A percentile compares a stretch with the other conserved stretches of the same genome.
Evolutionary conservation across 768 basidiomycete species (phyloP).

Genomic region (Neoboletus subvelutipes): DNA sequence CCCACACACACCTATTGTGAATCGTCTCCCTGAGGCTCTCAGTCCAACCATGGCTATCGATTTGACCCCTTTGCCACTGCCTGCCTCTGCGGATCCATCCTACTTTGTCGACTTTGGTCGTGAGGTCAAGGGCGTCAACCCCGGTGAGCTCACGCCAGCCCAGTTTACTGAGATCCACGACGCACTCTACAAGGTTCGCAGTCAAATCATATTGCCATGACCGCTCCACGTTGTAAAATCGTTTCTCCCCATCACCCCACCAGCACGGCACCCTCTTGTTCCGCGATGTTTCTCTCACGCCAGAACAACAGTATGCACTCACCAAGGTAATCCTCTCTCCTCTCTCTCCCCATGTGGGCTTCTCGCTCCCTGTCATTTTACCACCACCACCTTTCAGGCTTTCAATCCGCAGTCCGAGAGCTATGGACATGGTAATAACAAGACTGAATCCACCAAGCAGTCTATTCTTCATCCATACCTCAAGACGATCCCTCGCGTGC

Average conservation of each 20-base stretch:
- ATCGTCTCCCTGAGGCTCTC: background rate
- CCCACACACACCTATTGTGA: background rate
- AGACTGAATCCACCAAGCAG: conserved; percentile 68
- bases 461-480: conserved; percentile 88
- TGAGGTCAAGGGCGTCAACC: conserved; percentile 72
- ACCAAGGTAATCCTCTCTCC: conserved; percentile 59
- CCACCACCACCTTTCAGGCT: conserved; percentile 44
- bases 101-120: conserved; percentile 74
- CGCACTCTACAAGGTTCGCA: conserved; percentile 71
- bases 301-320: conserved; percentile 81
- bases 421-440: conserved; percentile 90
- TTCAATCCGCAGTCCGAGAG: conserved; percentile 64
- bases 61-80: conserved; percentile 64
- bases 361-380: background rate
- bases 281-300: conserved; percentile 62
- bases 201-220: background rate
- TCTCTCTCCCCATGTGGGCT: background rate
- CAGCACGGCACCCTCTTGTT: conserved; percentile 78
- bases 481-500: conserved; percentile 85
- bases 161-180: conserved; percentile 67
- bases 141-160: conserved; percentile 56
- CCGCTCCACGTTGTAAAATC: background rate
- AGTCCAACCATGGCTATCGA: conserved; percentile 58
- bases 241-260: background rate
- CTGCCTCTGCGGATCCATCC: conserved; percentile 66